Base-by-base conservation (phyloP, 2,329 filamentous ascomycete genomes). In the Mariannaea sp. region DNA sequence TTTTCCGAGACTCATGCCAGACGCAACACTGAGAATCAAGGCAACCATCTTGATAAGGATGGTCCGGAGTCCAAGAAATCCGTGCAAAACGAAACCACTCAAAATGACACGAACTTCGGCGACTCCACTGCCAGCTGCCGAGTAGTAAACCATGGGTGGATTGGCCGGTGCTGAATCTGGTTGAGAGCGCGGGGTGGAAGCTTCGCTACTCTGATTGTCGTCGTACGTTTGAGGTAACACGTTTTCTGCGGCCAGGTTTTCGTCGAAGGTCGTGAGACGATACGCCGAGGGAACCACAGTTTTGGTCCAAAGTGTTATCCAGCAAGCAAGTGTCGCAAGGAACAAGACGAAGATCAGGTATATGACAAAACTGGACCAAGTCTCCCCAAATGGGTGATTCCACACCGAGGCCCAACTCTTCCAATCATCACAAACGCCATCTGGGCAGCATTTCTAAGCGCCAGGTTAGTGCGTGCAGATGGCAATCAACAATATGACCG, bases 31-130 rank as follows among this genome's bases (percentile, higher is more conserved):
- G 51, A 97, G 79, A 53, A 97, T 83, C 40, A 99, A 77, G 12
- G 88, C 92, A 13, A 89, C 65, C 1, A 90, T 89, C 70, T 99
- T 99, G 73, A 96, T 82, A 5, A 93, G 72, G 24, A 99, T 79
- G 0, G 94, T 97, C 68, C 88, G 89, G 32, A 96, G 72, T 63
- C 94, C 94, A 7, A 99, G 81, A 69, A 97, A 97, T 1, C 94
- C 93, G 77, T 97, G 94, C 49, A 99, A 78, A 49, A 99, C 93
- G 67, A 97, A 99, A 5, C 94, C 94, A 65, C 92, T 97, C n/a
- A 97, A 82, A 53, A 97, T 97, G 55, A 97, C 94, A 60, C 94
- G 92, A 50, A 97, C 93, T 75, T 99, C 94, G 6, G 94, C 94
- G 10, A 99, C 94, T 64, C 94, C 94, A 73, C 92, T 96, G 42